These are phyloP conservation scores for Aspergillus nanangensis DNA, from an alignment of 495 filamentous ascomycete species.

Conservation along the genomic window DNA sequence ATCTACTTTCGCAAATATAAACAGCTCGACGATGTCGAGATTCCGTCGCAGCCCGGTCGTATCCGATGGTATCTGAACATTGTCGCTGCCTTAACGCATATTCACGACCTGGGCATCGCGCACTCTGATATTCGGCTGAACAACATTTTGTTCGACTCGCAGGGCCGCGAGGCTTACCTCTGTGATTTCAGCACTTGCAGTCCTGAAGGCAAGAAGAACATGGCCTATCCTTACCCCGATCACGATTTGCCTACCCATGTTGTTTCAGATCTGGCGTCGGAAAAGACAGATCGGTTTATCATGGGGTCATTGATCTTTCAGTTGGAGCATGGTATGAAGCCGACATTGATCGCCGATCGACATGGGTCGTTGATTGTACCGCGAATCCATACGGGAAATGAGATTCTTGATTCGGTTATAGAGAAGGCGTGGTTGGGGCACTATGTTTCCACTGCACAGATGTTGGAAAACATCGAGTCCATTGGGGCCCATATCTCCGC, in stretches of 20 bases:
- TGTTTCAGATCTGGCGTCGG: background rate
- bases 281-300: background rate
- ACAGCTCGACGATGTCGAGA: conserved; percentile 6
- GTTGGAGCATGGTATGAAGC: background rate
- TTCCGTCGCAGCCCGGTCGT: conserved; percentile 8
- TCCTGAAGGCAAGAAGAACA: background rate
- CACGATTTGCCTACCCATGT: background rate
- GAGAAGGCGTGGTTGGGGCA: background rate
- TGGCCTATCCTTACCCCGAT: background rate
- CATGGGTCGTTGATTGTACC: background rate
- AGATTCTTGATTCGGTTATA: background rate
- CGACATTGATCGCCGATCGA: background rate
- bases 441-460: background rate
- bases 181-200: background rate
- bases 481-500: background rate
- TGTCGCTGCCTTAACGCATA: conserved; percentile 13
- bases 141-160: conserved; percentile 4
- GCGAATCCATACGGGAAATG: background rate
- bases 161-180: background rate
- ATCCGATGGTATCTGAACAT: conserved; percentile 14
- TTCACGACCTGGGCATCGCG: conserved; percentile 13
- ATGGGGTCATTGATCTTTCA: background rate
- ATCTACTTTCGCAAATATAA: conserved; percentile 19
- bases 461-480: background rate
- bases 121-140: conserved; percentile 17